phyloP scores from a whole-genome alignment of 495 filamentous ascomycete species.

The Aspergillus campestris region DNA sequence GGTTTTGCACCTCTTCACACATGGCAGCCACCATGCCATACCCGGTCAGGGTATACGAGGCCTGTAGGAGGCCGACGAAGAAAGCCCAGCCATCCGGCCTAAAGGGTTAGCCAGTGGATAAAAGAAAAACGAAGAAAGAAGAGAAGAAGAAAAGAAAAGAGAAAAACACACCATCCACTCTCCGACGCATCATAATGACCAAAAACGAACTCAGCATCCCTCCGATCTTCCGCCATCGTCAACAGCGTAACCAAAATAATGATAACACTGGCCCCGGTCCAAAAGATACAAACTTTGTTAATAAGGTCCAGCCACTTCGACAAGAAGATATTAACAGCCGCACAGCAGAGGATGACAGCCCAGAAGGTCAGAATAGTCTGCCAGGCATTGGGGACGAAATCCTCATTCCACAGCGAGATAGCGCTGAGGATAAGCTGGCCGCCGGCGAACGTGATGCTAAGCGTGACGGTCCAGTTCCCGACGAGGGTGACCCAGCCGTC shows the following conservation, averaged over 20 bases:
- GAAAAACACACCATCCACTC: conserved; percentile 42
- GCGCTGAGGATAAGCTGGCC: conserved; percentile 54
- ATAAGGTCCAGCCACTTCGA: conserved; percentile 52
- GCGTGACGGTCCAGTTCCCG: conserved; percentile 55
- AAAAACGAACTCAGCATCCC: conserved; percentile 52
- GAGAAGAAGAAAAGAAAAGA: background rate
- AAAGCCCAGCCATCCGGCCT: conserved; percentile 54
- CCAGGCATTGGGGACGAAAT: conserved; percentile 52
- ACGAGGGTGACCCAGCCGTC: conserved; percentile 70
- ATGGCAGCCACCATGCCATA: conserved; percentile 52
- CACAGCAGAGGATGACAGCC: conserved; percentile 52
- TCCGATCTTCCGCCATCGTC: conserved; percentile 45
- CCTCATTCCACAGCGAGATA: conserved; percentile 52
- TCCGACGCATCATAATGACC: conserved; percentile 48
- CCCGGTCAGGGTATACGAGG: conserved; percentile 51
- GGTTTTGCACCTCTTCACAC: conserved; percentile 63
- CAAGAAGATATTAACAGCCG: conserved; percentile 49
- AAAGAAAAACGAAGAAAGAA: background rate
- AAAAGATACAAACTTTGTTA: conserved; percentile 61
- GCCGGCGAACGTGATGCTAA: conserved; percentile 43
- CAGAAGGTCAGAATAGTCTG: conserved; percentile 60
- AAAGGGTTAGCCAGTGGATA: background rate
- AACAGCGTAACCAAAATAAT: conserved; percentile 52
- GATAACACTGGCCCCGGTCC: conserved; percentile 53
- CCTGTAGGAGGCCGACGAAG: conserved; percentile 54